Conservation (phyloP, 805 yeast genomes). For the Wickerhamomyces chaumierensis region DNA sequence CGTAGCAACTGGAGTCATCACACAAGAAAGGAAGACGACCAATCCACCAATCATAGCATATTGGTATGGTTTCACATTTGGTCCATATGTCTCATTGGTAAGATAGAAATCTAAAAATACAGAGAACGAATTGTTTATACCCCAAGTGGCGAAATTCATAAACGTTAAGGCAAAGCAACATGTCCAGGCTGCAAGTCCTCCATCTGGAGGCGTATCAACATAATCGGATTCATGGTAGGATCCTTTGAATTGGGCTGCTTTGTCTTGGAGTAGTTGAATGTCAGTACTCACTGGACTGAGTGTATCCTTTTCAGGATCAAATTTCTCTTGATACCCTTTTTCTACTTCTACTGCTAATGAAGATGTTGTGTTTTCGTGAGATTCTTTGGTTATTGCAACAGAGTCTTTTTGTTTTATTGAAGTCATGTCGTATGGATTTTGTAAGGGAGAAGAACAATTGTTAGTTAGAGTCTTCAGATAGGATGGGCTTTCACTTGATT, state of each 20-base stretch:
- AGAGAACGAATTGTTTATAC: slow-evolving; percentile 39
- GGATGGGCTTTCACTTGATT: too few species aligned
- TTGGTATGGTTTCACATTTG: slow-evolving; percentile 38
- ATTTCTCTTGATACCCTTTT: too few species aligned
- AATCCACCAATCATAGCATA: slow-evolving; percentile 49
- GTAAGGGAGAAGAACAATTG: too few species aligned
- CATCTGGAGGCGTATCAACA: slow-evolving; percentile 30
- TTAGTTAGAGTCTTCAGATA: too few species aligned
- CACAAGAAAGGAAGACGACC: slow-evolving; percentile 37
- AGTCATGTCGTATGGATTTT: too few species aligned
- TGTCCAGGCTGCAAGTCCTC: slow-evolving; percentile 38
- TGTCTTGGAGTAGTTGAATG: too few species aligned
- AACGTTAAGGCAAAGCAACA: slow-evolving; percentile 24
- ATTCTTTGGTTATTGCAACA: too few species aligned
- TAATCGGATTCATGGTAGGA: slow-evolving; percentile 21
- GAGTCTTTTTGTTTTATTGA: too few species aligned
- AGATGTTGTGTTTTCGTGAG: too few species aligned
- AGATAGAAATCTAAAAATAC: slow-evolving; percentile 40
- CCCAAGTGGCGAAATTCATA: slow-evolving; percentile 20
- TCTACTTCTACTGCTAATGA: too few species aligned
- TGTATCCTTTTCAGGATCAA: too few species aligned
- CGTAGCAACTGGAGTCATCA: slow-evolving; percentile 37
- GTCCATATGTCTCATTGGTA: slow-evolving; percentile 27
- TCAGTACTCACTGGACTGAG: too few species aligned
- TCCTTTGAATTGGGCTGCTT: slow-evolving; percentile 11